Percentiles rank a stretch among this genome's conserved stretches.
phyloP scores from a whole-genome alignment of 1,284 basidiomycete genomes.

The Rhodotorula sp. region DNA sequence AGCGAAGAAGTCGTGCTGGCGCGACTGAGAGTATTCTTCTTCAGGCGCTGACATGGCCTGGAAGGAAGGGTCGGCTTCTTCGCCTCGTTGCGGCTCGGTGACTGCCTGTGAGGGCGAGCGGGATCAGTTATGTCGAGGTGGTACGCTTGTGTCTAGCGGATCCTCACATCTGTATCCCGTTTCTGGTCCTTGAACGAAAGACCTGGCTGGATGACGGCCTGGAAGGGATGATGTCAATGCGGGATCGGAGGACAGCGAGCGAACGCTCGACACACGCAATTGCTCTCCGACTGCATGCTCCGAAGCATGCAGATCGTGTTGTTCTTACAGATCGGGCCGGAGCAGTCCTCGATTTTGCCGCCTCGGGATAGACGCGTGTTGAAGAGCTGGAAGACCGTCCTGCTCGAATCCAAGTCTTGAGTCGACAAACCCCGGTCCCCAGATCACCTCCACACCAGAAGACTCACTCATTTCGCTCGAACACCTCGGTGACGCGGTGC shows the following conservation, averaged over 20 bases:
- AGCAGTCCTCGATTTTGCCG: conserved; percentile 37
- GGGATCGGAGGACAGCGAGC: too few species aligned
- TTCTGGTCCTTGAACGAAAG: conserved; percentile 40
- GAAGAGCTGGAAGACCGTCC: conserved; percentile 36
- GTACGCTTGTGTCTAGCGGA: too few species aligned
- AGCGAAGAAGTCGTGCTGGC: conserved; percentile 34
- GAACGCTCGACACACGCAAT: conserved; percentile 27
- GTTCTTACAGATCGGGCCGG: conserved; percentile 29
- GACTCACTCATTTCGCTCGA: conserved; percentile 56
- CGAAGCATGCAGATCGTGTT: conserved; percentile 40
- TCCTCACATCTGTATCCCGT: conserved; percentile 35
- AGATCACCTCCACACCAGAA: conserved; percentile 44
- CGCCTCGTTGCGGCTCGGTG: conserved; percentile 37
- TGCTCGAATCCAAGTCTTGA: not conserved
- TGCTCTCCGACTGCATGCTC: conserved; percentile 36
- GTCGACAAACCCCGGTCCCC: not conserved
- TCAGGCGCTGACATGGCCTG: conserved; percentile 1
- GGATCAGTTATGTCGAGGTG: not conserved
- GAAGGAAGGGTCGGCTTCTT: not conserved
- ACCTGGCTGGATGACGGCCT: conserved; percentile 36
- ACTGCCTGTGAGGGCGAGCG: conserved; percentile 16
- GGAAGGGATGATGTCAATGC: too few species aligned
- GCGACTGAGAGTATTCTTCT: conserved; percentile 27
- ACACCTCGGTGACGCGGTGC: conserved; percentile 62
- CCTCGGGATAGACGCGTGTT: conserved; percentile 30